Base-by-base conservation (phyloP, 495 filamentous ascomycete genomes). In the Aspergillus nidulans region DNA sequence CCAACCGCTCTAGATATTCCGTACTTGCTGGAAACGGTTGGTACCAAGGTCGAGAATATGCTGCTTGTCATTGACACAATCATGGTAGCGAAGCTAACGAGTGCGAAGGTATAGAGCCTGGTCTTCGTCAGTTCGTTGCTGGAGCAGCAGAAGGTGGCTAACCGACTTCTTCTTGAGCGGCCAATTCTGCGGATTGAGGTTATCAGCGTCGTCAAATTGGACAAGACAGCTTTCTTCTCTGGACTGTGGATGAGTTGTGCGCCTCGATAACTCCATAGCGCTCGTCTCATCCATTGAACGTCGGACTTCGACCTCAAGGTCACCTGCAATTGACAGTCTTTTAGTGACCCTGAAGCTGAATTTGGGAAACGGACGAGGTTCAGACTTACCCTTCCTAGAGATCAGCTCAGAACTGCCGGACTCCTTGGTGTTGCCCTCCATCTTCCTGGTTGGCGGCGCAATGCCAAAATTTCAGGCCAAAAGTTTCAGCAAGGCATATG, bases 1-100 rank as follows among this genome's bases (percentile, higher is more conserved):
- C 81, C 74, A 1, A 81, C 77, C 63, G 82, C 80, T 1, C 45
- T 64, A 25, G 76, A 67, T 3, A 87, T 78, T 49, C 63, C 28
- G 56, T 83, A 86, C 32, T 80, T 52, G 1, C 65, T 57, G 21
- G 58, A 58, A 5, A 66, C 19, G 1, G 56, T 32, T 3, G 48
- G 56, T 9, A 63, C 66, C 8, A 47, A 40, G 5, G 54, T 26
- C 6, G 63, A 54, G 44, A 62, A 66, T 18, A 66, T 64, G 25
- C 60, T 61, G 21, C 63, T 66, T 26, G 54, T 44, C 19, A 62
- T 20, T 1, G 60, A 52, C 16, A 55, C 57, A 24, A 63, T 38
- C 57, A 63, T 63, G 0, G 63, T 66, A 20, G 60, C 43, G 5
- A 66, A 10, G 38, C 51, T 49, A 23, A 49, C 57, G 0, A 66